Base-by-base conservation (phyloP, 2,329 filamentous ascomycete genomes). In the Neobulgaria alba region DNA sequence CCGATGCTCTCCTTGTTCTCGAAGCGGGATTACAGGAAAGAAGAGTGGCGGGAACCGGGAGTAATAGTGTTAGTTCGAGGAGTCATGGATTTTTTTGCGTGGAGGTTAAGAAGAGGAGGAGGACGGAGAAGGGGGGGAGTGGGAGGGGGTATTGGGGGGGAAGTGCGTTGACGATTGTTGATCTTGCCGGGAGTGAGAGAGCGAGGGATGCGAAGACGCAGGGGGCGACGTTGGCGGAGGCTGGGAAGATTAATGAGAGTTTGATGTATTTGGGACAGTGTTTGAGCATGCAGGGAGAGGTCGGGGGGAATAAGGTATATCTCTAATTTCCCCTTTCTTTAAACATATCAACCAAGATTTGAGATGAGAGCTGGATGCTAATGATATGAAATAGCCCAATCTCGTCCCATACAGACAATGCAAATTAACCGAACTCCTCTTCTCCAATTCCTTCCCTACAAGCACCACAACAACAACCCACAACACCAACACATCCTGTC, bases 261-360 rank as follows among this genome's bases (percentile, higher is more conserved):
- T 67, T 98, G 58, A 98, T 98, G 92, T 96, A 95, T 60, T 73
- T 98, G 1, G 92, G 92, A 0, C 92, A 96, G 58, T 98, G 92
- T 59, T 73, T 98, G 54, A 90, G 96, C 60, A 90, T 95, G 72
- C 90, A 95, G 61, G 89, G 83, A 45, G 86, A 90, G 53, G 73
- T 80, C 21, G 79, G 81, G 32, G 12, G 12, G 7, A 80, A 72
- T 48, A 90, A 86, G 74, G 84, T 85, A 69, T 34, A 61, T 55
- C 33, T 26, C 12, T 26, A 26, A 26, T 12, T 7, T 12, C 23
- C 23, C 12, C 12, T 12, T 12, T 19, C n/a, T 36, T 29, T 5
- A 31, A n/a, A 12, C 9, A 33, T 33, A 5, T 20, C n/a, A 21
- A 29, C 5, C 12, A 18, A 4, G 29, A 10, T 1, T 2, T 20